Base-by-base conservation (phyloP, 371 early-diverging fungal genomes). In the Mucor plumbeus region DNA sequence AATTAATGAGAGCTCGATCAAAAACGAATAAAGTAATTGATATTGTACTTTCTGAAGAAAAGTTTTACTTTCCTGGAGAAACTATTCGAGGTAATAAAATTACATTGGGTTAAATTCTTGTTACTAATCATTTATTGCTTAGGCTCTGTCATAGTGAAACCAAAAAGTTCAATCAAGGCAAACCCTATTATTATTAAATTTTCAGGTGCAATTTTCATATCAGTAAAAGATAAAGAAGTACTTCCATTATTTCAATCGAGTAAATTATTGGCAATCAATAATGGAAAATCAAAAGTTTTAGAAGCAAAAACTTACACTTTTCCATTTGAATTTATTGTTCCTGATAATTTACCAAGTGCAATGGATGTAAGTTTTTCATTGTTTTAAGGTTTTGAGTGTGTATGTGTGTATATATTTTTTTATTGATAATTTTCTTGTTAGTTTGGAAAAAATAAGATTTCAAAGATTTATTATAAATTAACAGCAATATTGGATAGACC, bases 1-100 rank as follows among this genome's bases (percentile, higher is more conserved):
- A 44, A 48, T 7, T 33, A 31, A 67, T 67, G 65, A 60, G 57
- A 41, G 61, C 56, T 38, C 58, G 54, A 34, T 64, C 57, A 39
- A 65, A 65, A 19, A 54, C 64, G 5, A 74, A 67, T 53, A 69
- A 67, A 70, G 41, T 70, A 17, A 44, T 74, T 17, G 70, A 72
- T 41, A 76, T 83, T 74, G 72, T 62, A 35, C 70, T 83, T 21
- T 71, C 75, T 59, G 80, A 80, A 59, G 84, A 84, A 63, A 81
- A 79, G 63, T 84, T 76, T 60, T 84, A 81, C 65, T 84, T 84
- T 67, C 81, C 81, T 58, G 77, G 80, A 14, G 80, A 84, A 47
- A 67, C 72, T 5, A 77, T 84, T 14, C 61, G 57, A 69, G 78
- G 78, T 74, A 14, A 36, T 5, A 61, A 36, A 47, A 50, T n/a